Percentiles rank a stretch among this genome's conserved stretches.
Evolutionary conservation across 2,329 filamentous ascomycete genomes (phyloP).

Genomic region (Ilyonectria robusta): DNA sequence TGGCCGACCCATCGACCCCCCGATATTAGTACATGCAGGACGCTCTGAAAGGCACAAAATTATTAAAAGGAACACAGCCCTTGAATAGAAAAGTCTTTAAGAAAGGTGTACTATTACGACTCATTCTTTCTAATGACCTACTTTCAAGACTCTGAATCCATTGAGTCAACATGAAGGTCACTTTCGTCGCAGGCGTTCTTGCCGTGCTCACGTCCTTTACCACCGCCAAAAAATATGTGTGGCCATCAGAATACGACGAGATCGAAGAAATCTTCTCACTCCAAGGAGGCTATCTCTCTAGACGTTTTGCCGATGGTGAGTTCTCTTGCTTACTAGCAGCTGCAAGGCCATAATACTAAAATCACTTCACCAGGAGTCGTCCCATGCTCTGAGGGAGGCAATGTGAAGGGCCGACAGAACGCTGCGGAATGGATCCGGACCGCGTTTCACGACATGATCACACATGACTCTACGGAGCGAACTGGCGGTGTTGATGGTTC

Average conservation of each 20-base stretch:
- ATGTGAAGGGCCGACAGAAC: conserved; percentile 37
- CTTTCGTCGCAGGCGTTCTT: background rate
- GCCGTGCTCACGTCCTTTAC: background rate
- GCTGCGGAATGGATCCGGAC: conserved; percentile 47
- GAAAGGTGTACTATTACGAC: background rate
- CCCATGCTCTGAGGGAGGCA: conserved; percentile 38
- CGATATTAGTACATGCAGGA: background rate
- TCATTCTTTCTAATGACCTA: background rate
- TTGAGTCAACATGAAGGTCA: conserved; percentile 7
- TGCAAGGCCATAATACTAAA: no score
- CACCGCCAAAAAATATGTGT: conserved; percentile 24
- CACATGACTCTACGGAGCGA: conserved; percentile 35
- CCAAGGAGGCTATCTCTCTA: conserved; percentile 21
- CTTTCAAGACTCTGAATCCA: background rate
- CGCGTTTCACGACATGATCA: conserved; percentile 47
- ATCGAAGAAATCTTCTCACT: conserved; percentile 34
- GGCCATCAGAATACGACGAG: conserved; percentile 40
- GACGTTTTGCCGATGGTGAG: conserved; percentile 28
- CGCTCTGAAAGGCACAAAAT: background rate
- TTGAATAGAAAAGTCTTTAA: background rate
- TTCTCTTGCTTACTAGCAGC: background rate
- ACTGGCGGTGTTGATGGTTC: conserved; percentile 46
- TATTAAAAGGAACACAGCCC: background rate
- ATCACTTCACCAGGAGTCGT: conserved; percentile 31
- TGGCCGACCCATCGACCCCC: background rate